Evolutionary conservation across 495 filamentous ascomycete species (phyloP), one percentile per base, ranked within the genome.

Genomic region (Astrocystis sublimbata): DNA sequence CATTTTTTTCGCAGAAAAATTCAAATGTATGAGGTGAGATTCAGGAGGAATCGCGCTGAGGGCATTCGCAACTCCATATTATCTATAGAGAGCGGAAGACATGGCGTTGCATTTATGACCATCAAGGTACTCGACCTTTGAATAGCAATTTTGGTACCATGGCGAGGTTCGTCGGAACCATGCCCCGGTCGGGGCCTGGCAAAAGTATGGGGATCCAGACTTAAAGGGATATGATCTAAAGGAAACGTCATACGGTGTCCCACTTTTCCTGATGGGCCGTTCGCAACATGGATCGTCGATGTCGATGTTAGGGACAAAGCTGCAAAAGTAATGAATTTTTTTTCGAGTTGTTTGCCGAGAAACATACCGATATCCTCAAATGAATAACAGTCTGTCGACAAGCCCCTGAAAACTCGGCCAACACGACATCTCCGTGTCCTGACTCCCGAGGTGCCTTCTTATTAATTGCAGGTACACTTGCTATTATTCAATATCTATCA

Each of bases 41-140:
- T 8, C 15, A 2, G 8, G 46, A 3, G 5, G 1, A 17, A 15
- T 31, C 24, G n/a, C 43, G 13, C 2, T 38, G 54, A 57, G 17
- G 54, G 38, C 9, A 57, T 57, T 56, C 54, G 10, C 26, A 33
- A 6, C 3, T 1, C 15, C 33, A 43, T 43, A 17, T 35, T 33
- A n/a, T 26, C 6, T 2, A 17, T 17, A 8, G 23, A 33, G 3
- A 2, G 21, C 23, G 9, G 12, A 23, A 33, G 35, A 17, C 1
- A 15, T 15, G 54, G 54, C 2, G 54, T 57, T 57, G 54, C 6
- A 23, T 21, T 57, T 56, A 12, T 24, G 40, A 33, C 54, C 54
- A 57, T 57, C 54, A 57, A 24, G 54, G 54, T 57, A 12, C 28
- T 40, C 24, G 26, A 3, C 9, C 19, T 15, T 12, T 13, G 28